Base-by-base conservation (phyloP, 2,329 filamentous ascomycete genomes). In the Phaeosphaeriaceae sp. region DNA sequence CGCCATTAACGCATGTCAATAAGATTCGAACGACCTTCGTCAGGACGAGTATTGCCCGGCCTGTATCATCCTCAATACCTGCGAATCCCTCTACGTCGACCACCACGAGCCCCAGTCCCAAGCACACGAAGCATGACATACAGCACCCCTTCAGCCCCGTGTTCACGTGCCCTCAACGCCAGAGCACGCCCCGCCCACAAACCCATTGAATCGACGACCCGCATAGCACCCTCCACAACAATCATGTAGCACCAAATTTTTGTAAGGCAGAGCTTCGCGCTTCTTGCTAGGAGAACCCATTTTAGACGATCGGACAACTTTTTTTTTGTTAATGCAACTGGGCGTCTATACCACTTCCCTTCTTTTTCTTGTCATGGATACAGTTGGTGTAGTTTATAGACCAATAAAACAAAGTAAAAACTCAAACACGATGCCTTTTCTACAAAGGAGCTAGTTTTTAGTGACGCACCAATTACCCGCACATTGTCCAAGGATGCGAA, bases 181-280 rank as follows among this genome's bases (percentile, higher is more conserved):
- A 58, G 57, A 55, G 53, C 22, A 43, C 17, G 30, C 17, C n/a
- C 11, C n/a, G 3, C 55, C 53, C 40, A 54, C 52, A 58, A 53
- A 57, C 49, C 49, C 22, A 49, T 43, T 54, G 62, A 60, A 61
- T 48, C 60, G 59, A 55, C 53, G 30, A 64, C 65, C 59, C 63
- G 66, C 64, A 61, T 62, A 68, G 67, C 67, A 70, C 64, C 52
- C 70, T 72, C 70, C 67, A 65, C 58, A 66, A 61, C 61, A 63
- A 58, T 72, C 70, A 71, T 72, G 70, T 72, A 72, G 70, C 70
- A 72, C 70, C 61, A 68, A 46, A 57, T 67, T 70, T 67, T 72
- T 72, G 70, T 72, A 72, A 40, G 66, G 68, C 63, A 58, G 55
- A 66, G 60, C 61, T 48, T 32, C 59, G 52, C 52, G 56, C 55